Conservation (phyloP, 1,284 basidiomycete genomes). For the Cutaneotrichosporon cutaneum region DNA sequence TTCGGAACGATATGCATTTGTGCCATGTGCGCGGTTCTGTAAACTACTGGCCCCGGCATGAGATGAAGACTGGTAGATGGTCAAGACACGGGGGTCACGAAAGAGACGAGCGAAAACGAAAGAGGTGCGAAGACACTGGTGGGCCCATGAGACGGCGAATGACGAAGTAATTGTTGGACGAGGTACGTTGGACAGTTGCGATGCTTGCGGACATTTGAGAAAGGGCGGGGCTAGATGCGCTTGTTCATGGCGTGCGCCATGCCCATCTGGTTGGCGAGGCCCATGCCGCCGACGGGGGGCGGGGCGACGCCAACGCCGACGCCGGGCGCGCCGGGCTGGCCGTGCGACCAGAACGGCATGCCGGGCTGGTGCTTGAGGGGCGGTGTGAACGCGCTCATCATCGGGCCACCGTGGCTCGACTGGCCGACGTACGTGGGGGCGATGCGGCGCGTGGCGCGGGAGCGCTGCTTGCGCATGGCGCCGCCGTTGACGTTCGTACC, state of each 20-base stretch:
- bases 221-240: conserved; percentile 10
- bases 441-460: conserved; percentile 39
- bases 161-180: conserved; percentile 2
- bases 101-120: conserved; percentile 28
- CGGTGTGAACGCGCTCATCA: conserved; percentile 36
- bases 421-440: conserved; percentile 50
- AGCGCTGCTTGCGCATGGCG: conserved; percentile 36
- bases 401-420: conserved; percentile 44
- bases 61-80: neutral
- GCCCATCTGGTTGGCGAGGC: conserved; percentile 12
- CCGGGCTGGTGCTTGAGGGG: neutral
- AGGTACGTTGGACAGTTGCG: conserved; percentile 6
- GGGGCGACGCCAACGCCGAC: conserved; percentile 38
- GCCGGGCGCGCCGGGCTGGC: conserved; percentile 16
- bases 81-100: conserved; percentile 8
- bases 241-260: conserved; percentile 15
- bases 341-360: conserved; percentile 15
- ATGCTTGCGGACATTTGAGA: neutral
- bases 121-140: conserved; percentile 1
- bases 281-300: conserved; percentile 22
- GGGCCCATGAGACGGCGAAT: neutral
- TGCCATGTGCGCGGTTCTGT: conserved; percentile 9
- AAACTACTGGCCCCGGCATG: neutral
- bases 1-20: conserved; percentile 17
- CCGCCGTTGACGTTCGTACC: conserved; percentile 37